Evolutionary conservation across 108 stramenopile genomes (phyloP), one percentile per base, ranked within the genome.

Genomic region (Nannochloropsis granulata): DNA sequence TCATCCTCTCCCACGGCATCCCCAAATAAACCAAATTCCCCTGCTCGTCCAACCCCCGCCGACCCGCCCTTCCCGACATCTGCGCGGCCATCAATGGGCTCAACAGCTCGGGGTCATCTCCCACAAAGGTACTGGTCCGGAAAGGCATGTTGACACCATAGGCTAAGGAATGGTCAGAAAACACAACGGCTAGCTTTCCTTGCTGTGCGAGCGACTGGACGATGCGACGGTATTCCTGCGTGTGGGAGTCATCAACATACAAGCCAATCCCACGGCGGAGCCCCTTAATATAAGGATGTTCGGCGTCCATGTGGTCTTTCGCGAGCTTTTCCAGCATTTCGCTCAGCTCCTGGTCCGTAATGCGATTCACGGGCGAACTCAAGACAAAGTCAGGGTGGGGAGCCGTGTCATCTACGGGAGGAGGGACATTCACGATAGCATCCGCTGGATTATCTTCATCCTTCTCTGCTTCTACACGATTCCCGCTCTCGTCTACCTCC

Each of bases 121-220:
- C 96, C 96, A 71, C 56, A 91, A 99, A 99, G 82, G 97, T 91
- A 87, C 96, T 96, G 12, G 95, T 94, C 84, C 98, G 95, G 96
- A 99, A 99, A 16, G 98, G 98, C 98, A 99, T 99, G 91, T 99
- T 99, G 16, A 99, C 97, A 44, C 98, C 98, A 89, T 98, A 99
- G 1, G 98, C 98, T 78, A 99, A 92, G n/a, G 96, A 96, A 81
- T 94, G 93, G 87, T 99, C 98, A 45, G 95, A 95, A 82, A 99
- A 97, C 13, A 99, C 98, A 83, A 99, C 95, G n/a, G 95, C 97
- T 23, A 99, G 92, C 86, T 96, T 95, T 84, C 97, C 98, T 89
- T 97, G 94, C 87, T 97, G 96, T 25, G 98, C 98, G 25, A 99
- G 90, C 89, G 94, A 93, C 90, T 98, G 97, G 78, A 99, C 97